phyloP scores from a whole-genome alignment of 2,329 filamentous ascomycete genomes.

The Xylaria sp. region DNA sequence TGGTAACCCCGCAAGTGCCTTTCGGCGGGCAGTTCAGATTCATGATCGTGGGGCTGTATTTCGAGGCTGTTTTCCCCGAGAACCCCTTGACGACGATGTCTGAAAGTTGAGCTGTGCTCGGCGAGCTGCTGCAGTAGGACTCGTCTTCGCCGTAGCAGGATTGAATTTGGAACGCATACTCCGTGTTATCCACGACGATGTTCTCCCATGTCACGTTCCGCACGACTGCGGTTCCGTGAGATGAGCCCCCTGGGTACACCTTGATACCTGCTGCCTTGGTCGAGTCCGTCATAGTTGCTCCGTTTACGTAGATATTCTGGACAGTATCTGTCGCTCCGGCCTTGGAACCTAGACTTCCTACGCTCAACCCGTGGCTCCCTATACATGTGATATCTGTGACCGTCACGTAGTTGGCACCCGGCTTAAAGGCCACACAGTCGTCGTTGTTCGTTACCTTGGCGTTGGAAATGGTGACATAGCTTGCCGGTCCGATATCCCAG shows the following conservation, averaged over 20 bases:
- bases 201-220: slow-evolving; percentile 34
- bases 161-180: slow-evolving; percentile 36
- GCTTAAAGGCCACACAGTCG: slow-evolving; percentile 35
- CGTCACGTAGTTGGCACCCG: slow-evolving; percentile 30
- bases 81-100: slow-evolving; percentile 27
- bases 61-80: slow-evolving; percentile 23
- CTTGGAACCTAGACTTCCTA: slow-evolving; percentile 28
- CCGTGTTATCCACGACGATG: slow-evolving; percentile 30
- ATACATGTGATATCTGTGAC: slow-evolving; percentile 31
- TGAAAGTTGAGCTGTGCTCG: slow-evolving; percentile 31
- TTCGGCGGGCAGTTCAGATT: slow-evolving; percentile 30
- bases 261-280: slow-evolving; percentile 34
- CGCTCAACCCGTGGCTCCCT: slow-evolving; percentile 33
- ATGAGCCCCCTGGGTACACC: slow-evolving; percentile 28
- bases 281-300: slow-evolving; percentile 30
- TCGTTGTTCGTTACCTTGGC: slow-evolving; percentile 31
- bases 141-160: slow-evolving; percentile 33
- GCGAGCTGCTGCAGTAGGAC: slow-evolving; percentile 20
- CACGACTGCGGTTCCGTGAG: slow-evolving; percentile 29
- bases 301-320: slow-evolving; percentile 28
- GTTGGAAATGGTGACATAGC: slow-evolving; percentile 26
- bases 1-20: slow-evolving; percentile 26
- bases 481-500: slow-evolving; percentile 34
- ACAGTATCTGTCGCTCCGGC: slow-evolving; percentile 25
- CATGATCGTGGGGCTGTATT: slow-evolving; percentile 28